Conservation (phyloP, 768 basidiomycete genomes). For the Pleurotus citrinopileatus region DNA sequence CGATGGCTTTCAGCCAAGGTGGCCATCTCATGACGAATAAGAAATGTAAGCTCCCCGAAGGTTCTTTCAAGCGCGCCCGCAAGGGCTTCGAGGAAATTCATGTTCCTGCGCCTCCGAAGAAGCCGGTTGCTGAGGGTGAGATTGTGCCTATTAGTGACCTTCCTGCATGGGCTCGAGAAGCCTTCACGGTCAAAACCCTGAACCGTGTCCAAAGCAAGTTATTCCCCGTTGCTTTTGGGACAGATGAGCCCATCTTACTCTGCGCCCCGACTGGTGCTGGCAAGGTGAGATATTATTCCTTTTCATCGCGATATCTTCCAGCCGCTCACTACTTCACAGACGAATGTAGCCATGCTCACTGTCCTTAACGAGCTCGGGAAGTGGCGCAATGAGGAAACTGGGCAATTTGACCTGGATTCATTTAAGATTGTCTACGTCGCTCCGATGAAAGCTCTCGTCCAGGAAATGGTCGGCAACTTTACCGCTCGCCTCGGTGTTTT, state of each 20-base stretch:
- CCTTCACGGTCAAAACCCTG: slow-evolving; percentile 78
- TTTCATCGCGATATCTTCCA: not conserved
- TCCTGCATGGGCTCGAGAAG: slow-evolving; percentile 84
- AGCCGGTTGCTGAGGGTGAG: slow-evolving; percentile 59
- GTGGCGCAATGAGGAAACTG: slow-evolving; percentile 79
- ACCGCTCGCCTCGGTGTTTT: slow-evolving; percentile 62
- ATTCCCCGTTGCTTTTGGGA: slow-evolving; percentile 90
- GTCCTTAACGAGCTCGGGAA: slow-evolving; percentile 90
- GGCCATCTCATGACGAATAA: slow-evolving; percentile 99
- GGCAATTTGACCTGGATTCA: slow-evolving; percentile 76
- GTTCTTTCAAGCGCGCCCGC: slow-evolving; percentile 93
- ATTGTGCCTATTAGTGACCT: slow-evolving; percentile 69
- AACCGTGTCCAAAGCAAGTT: slow-evolving; percentile 94
- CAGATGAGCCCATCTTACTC: slow-evolving; percentile 90
- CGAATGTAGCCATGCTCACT: slow-evolving; percentile 95
- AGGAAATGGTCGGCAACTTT: slow-evolving; percentile 98
- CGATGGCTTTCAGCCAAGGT: slow-evolving; percentile 95
- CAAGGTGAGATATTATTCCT: slow-evolving; percentile 56
- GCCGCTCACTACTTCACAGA: slow-evolving; percentile 46
- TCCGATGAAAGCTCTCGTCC: slow-evolving; percentile 98
- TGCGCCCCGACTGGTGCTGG: slow-evolving; percentile 99
- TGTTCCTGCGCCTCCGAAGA: slow-evolving; percentile 88
- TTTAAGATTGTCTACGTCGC: slow-evolving; percentile 99
- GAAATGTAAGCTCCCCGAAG: slow-evolving; percentile 95
- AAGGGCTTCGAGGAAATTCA: slow-evolving; percentile 99